Evolutionary conservation across 345 rosid species (phyloP).

Genomic region (Eucalyptus cloeziana): DNA sequence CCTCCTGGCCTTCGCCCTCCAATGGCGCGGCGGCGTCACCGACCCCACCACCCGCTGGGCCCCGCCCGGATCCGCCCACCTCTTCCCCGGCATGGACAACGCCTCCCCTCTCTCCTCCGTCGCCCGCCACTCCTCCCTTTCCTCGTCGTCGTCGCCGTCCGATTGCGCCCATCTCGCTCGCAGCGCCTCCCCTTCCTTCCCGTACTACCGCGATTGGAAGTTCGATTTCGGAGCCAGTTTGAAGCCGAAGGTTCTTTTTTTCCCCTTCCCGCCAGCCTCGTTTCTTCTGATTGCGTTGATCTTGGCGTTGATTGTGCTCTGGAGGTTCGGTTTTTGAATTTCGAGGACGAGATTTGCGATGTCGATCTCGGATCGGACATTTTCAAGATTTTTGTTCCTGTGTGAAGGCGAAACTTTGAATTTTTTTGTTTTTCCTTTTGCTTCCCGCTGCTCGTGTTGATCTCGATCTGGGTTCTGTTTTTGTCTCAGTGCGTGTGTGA

Average conservation of each 20-base stretch:
- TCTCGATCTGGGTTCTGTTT: background rate
- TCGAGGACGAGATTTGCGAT: background rate
- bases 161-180: background rate
- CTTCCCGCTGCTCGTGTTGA: background rate
- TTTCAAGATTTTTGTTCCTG: background rate
- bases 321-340: background rate
- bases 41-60: conserved; percentile 64
- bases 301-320: background rate
- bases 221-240: conserved; percentile 5
- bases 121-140: conserved; percentile 36
- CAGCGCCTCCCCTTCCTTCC: conserved; percentile 33
- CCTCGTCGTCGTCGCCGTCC: conserved; percentile 58
- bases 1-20: conserved; percentile 75
- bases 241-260: background rate
- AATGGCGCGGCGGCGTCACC: conserved; percentile 75
- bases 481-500: background rate
- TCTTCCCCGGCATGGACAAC: conserved; percentile 89
- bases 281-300: background rate
- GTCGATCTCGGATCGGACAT: background rate
- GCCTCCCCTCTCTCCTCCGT: conserved; percentile 56
- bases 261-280: background rate
- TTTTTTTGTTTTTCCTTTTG: background rate
- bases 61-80: conserved; percentile 47
- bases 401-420: background rate
- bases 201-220: conserved; percentile 65